Base-by-base conservation (phyloP, 495 filamentous ascomycete species). In the Xylaria grammica region DNA sequence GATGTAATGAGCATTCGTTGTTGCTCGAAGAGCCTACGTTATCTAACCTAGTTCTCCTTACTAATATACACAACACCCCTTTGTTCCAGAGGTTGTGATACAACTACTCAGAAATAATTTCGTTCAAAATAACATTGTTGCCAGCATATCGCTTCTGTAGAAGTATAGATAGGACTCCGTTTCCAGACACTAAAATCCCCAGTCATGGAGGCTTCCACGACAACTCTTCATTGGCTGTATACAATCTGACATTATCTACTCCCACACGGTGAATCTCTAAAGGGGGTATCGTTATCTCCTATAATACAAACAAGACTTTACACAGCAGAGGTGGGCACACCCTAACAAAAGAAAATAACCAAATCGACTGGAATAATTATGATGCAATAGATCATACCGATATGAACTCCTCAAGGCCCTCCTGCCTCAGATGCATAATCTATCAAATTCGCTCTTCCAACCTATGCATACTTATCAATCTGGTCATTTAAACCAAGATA, bases 281-380 rank as follows among this genome's bases (percentile, higher is more conserved):
- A n/a, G 10, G 57, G 57, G 57, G 45, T 50, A 60, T 60, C 57
- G 27, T 49, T 22, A 60, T 45, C 57, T 51, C 27, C 45, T 50
- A 50, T 50, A 50, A 20, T 60, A 60, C 57, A 60, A 36, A 24
- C 45, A 50, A 60, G 17, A 48, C 19, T 46, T 30, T 36, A 17
- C 32, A 36, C 32, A 36, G 11, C 32, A 36, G 11, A 36, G 11
- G 10, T 26, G 34, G 7, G 11, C 7, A 26, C 11, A 7, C 56
- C 13, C n/a, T 10, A 48, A 27, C n/a, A 34, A 60, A 60, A 9
- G 5, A 48, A 38, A 60, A 60, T 30, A 51, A 19, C 17, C 27
- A 15, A 48, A 11, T 1, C 17, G 56, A 48, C 56, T 36, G 24
- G n/a, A 1, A 36, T 10, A 48, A 15, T 34, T 4, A 29, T 26